These are phyloP conservation scores for Apiospora malaysiana DNA, from an alignment of 2,329 filamentous ascomycete species.

Conservation along the genomic window DNA sequence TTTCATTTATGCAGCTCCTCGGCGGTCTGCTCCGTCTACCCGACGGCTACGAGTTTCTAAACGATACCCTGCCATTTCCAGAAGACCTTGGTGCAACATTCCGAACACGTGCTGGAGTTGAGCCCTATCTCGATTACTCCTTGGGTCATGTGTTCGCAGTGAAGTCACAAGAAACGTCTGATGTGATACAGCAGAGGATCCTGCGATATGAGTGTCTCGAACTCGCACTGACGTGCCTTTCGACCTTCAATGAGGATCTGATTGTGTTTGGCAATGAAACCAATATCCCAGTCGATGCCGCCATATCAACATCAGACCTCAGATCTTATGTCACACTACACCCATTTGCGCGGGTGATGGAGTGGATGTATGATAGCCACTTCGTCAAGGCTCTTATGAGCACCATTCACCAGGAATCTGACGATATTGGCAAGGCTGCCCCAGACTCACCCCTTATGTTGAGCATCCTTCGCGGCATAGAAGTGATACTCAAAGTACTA, in stretches of 20 bases:
- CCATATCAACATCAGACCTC: slow-evolving; percentile 76
- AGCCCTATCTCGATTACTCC: slow-evolving; percentile 91
- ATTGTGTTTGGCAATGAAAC: slow-evolving; percentile 84
- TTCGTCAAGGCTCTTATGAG: slow-evolving; percentile 81
- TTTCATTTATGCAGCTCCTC: slow-evolving; percentile 81
- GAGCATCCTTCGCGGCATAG: slow-evolving; percentile 78
- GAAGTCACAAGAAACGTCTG: slow-evolving; percentile 68
- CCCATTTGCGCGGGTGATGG: slow-evolving; percentile 93
- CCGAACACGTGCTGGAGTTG: slow-evolving; percentile 81
- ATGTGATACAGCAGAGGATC: slow-evolving; percentile 72
- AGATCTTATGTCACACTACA: slow-evolving; percentile 84
- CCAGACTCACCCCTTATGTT: slow-evolving; percentile 83
- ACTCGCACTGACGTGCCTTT: slow-evolving; percentile 79
- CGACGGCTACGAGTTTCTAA: slow-evolving; percentile 63
- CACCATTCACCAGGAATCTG: slow-evolving; percentile 76
- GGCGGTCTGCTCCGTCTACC: slow-evolving; percentile 73
- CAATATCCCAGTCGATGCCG: slow-evolving; percentile 74
- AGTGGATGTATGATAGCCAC: slow-evolving; percentile 96
- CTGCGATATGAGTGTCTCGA: slow-evolving; percentile 82
- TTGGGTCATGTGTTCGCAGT: slow-evolving; percentile 78
- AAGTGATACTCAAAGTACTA: slow-evolving; percentile 82
- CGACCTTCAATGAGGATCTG: slow-evolving; percentile 92
- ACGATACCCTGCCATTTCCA: slow-evolving; percentile 83
- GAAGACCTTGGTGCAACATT: slow-evolving; percentile 80
- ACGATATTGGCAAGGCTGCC: slow-evolving; percentile 73